Evolutionary conservation across 805 yeast genomes (phyloP), one percentile per base, ranked within the genome.

Genomic region (Candida boidinii): DNA sequence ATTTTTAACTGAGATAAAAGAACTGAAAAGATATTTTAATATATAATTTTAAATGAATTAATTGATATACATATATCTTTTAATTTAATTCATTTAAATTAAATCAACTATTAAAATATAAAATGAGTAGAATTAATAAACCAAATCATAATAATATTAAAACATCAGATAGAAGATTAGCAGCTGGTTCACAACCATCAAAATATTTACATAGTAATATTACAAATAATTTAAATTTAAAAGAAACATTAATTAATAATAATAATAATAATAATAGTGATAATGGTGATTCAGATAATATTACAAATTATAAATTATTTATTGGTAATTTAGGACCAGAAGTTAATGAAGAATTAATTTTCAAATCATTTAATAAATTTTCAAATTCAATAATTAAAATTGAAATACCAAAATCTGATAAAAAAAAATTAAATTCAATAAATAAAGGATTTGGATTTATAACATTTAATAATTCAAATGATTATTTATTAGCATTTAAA

Each of bases 361-460:
- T 54, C n/a, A 51, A 59, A 16, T 76, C 83, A 1, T 80, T 82
- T 46, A 46, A 55, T 1, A 55, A 62, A 30, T 83, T 67, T 48
- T 53, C 66, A 11, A n/a, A n/a, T n/a, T 66, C 79, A 3, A 49
- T 80, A 37, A 55, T 70, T 7, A 75, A 76, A 41, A 81, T 71
- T 5, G 65, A 69, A 33, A 81, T 80, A 1, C 83, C 85, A 1
- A 37, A 51, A 26, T n/a, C n/a, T n/a, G 82, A 76, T 41, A 51
- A 53, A 16, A 55, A 53, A 20, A 58, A 69, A 0, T 26, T 23
- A 3, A 21, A 23, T 20, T 62, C 58, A 7, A 67, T 64, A 39
- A 65, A 67, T 37, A 76, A 72, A 48, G 92, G 94, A 4, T 83
- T 60, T 49, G 94, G 87, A 7, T 83, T 82, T 52, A 79, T 82